These are phyloP conservation scores for Neurospora sp. DNA, from an alignment of 2,329 filamentous ascomycete genomes.

Conservation along the genomic window DNA sequence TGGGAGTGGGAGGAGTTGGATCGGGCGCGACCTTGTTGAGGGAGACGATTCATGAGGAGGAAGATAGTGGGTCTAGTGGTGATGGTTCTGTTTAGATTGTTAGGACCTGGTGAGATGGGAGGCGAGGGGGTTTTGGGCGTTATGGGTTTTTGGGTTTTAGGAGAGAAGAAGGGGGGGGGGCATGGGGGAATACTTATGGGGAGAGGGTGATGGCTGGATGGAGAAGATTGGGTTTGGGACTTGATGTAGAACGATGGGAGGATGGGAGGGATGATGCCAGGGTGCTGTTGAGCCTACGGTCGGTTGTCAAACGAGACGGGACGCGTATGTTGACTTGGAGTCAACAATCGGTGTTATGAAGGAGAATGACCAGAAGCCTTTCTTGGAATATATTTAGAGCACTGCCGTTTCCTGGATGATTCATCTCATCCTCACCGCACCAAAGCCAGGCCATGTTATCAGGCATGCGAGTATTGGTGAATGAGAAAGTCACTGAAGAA, in stretches of 20 bases:
- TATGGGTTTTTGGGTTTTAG: no score
- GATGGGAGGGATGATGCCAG: not conserved
- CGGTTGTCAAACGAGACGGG: not conserved
- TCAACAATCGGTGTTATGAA: not conserved
- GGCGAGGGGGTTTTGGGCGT: not conserved
- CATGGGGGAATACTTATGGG: no score
- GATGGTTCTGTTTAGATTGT: not conserved
- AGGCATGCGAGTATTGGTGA: not conserved
- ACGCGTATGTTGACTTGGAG: not conserved
- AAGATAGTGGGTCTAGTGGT: slow-evolving; percentile 19
- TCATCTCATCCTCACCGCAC: not conserved
- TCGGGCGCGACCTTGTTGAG: slow-evolving; percentile 40
- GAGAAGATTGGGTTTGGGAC: no score
- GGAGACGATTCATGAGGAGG: slow-evolving; percentile 64
- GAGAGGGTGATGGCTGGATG: no score
- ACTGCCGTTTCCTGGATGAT: not conserved
- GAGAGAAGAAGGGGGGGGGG: no score
- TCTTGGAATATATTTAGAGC: not conserved
- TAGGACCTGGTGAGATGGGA: not conserved
- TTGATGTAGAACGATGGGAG: no score
- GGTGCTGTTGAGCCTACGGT: not conserved
- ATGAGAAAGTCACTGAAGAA: not conserved
- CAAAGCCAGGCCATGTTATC: not conserved
- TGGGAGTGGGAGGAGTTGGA: not conserved
- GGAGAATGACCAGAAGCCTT: not conserved